phyloP scores from a whole-genome alignment of 768 basidiomycete species.

The Pleurotus ostreatus region DNA sequence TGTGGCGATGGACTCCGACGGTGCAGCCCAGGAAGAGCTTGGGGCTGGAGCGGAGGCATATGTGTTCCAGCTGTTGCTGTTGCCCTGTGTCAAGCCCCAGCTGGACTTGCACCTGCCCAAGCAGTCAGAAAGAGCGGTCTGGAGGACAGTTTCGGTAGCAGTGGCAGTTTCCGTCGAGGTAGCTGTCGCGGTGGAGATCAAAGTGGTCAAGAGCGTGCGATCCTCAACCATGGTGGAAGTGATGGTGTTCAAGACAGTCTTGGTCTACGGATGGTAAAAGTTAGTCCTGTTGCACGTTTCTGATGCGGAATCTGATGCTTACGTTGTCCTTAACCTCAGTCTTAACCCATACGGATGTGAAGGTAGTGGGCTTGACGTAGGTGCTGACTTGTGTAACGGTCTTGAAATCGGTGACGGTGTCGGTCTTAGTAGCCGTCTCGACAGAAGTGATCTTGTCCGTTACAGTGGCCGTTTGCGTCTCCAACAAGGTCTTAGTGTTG shows the following conservation, averaged over 20 bases:
- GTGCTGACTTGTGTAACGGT: constrained; percentile 54
- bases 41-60: constrained; percentile 28
- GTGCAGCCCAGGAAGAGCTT: not conserved
- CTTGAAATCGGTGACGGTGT: constrained; percentile 47
- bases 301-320: constrained; percentile 2
- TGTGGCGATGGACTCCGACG: constrained; percentile 4
- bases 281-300: constrained; percentile 1
- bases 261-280: constrained; percentile 34
- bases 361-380: constrained; percentile 54
- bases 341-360: constrained; percentile 47
- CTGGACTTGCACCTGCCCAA: constrained; percentile 56
- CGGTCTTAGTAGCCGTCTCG: constrained; percentile 53
- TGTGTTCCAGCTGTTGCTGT: constrained; percentile 46
- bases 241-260: constrained; percentile 54
- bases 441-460: constrained; percentile 51
- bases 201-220: constrained; percentile 44
- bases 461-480: constrained; percentile 45
- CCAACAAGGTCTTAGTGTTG: constrained; percentile 55
- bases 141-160: constrained; percentile 29
- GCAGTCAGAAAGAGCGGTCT: constrained; percentile 52
- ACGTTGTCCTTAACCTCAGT: constrained; percentile 58
- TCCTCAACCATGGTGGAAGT: constrained; percentile 49
- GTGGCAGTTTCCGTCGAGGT: constrained; percentile 43
- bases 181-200: constrained; percentile 43
- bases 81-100: constrained; percentile 49